Base-by-base conservation (phyloP, 176 grass and related monocot species). In the Triticum urartu region DNA sequence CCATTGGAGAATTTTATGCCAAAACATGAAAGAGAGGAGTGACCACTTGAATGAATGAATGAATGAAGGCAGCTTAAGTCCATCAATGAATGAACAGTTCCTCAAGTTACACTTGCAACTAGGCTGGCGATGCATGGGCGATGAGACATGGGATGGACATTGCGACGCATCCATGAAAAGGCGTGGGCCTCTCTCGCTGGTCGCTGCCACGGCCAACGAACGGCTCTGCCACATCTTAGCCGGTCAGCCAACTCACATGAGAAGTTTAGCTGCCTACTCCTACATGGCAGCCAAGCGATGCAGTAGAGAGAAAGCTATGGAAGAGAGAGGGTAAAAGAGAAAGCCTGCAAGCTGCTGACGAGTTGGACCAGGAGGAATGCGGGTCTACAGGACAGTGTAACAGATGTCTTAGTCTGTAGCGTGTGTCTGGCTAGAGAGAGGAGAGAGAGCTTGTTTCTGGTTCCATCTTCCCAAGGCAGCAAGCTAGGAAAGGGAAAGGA, bases 221-320 rank as follows among this genome's bases (percentile, higher is more conserved):
- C 30, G 78, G 63, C 28, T 54, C 70, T 86, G 90, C 86, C 86
- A 82, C 71, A 64, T 54, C 81, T 17, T 39, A 77, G 69, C 87
- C n/a, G 67, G 82, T 67, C 73, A 32, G 90, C 82, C 90, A 85
- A 85, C 32, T 85, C 90, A 86, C 90, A 78, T 86, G 64, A 88
- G 63, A 86, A 78, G 82, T 58, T 77, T 88, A 86, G 82, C 40
- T 15, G 81, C 38, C 81, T 77, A 81, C 89, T 77, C 36, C 77
- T 77, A 77, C 89, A 85, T 85, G 63, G 82, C 90, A 85, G 54
- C 70, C 61, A 69, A 84, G 76, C 67, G 74, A 83, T 34, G 36
- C 81, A 84, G 77, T 70, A 50, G 62, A 87, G 69, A 77, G 81
- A 54, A 54, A 35, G 18, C 32, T 2, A 38, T 11, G 71, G 42